Evolutionary conservation across 345 rosid species (phyloP).

Genomic region (Rhodamnia rubescens): DNA sequence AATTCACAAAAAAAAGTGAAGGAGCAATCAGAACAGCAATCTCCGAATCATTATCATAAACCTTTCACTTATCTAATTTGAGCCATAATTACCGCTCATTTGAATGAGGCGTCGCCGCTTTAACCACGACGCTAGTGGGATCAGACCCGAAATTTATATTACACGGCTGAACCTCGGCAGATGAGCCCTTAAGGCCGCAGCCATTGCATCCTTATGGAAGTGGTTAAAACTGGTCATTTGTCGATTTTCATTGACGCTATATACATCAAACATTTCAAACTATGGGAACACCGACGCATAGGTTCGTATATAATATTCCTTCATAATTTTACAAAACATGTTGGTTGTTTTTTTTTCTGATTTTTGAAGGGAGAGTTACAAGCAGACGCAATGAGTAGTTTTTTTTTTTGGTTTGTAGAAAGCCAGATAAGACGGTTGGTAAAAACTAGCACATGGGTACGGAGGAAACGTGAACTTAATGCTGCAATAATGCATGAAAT

Average conservation of each 20-base stretch:
- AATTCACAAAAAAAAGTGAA: too few species aligned
- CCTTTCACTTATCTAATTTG: too few species aligned
- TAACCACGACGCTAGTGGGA: not conserved
- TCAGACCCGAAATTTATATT: not conserved
- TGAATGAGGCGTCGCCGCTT: too few species aligned
- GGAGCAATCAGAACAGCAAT: too few species aligned
- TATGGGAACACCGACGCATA: too few species aligned
- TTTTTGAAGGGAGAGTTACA: not conserved
- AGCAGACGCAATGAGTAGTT: not conserved
- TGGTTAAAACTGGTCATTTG: not conserved
- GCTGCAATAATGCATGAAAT: not conserved
- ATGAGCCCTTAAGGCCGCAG: not conserved
- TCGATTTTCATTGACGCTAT: not conserved
- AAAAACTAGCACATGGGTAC: not conserved
- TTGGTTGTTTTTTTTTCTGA: too few species aligned
- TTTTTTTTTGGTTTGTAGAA: too few species aligned
- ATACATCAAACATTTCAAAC: not conserved
- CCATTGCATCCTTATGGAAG: not conserved
- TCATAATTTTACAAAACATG: too few species aligned
- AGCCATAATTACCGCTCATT: too few species aligned
- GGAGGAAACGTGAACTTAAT: not conserved
- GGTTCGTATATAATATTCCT: not conserved
- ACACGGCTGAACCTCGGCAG: not conserved
- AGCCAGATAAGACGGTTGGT: not conserved
- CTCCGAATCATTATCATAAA: not conserved